Evolutionary conservation across 106 monocot genomes (phyloP).

Genomic region (Iris macrosiphon): DNA sequence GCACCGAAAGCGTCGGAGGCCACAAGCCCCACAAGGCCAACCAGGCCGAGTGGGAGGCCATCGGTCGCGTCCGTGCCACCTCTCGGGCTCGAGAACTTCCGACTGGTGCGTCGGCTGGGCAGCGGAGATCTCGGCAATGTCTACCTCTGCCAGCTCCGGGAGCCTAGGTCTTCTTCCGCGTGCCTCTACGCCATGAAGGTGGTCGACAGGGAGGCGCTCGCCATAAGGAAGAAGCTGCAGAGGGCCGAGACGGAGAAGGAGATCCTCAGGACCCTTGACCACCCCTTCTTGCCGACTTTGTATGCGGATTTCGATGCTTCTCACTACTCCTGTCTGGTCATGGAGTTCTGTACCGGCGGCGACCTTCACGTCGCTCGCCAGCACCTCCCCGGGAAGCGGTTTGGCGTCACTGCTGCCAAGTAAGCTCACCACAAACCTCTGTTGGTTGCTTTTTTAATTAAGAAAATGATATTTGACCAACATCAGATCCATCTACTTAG

Average conservation of each 20-base stretch:
- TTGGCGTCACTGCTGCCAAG: conserved; percentile 49
- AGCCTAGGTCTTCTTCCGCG: conserved; percentile 8
- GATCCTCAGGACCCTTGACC: conserved; percentile 55
- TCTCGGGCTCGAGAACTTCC: conserved; percentile 62
- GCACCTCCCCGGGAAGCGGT: conserved; percentile 38
- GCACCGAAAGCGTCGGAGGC: background rate
- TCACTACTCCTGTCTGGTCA: conserved; percentile 55
- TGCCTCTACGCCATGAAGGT: conserved; percentile 70
- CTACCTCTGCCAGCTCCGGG: conserved; percentile 48
- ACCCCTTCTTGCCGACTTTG: conserved; percentile 63
- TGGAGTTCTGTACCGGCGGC: conserved; percentile 75
- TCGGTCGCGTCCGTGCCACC: conserved; percentile 18
- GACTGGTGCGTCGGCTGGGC: conserved; percentile 44
- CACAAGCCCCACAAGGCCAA: conserved; percentile 43
- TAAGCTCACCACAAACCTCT: background rate
- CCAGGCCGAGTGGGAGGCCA: conserved; percentile 57
- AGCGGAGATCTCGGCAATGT: conserved; percentile 72
- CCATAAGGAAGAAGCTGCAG: conserved; percentile 53
- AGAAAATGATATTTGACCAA: no score
- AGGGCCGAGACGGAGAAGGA: conserved; percentile 68
- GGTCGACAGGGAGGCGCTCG: conserved; percentile 52
- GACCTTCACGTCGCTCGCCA: conserved; percentile 54
- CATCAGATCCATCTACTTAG: no score
- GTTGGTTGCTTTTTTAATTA: conserved; percentile 2
- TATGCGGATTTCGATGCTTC: conserved; percentile 65